These are phyloP conservation scores for Chaetomiaceae sp. DNA, from an alignment of 2,329 filamentous ascomycete species.

Conservation along the genomic window DNA sequence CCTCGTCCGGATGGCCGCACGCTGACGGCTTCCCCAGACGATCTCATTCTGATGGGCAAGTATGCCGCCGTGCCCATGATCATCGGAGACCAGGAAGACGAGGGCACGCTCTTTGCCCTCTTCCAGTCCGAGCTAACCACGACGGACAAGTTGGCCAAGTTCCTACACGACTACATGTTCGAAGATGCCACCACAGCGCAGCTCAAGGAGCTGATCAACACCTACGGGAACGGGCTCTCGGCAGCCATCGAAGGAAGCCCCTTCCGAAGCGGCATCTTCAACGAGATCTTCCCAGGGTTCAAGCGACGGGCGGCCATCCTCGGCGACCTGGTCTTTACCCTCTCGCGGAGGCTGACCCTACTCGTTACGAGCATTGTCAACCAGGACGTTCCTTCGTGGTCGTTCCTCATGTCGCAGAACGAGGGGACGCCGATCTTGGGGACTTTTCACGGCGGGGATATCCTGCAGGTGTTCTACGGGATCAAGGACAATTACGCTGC, in stretches of 20 bases:
- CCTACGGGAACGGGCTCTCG: slow-evolving; percentile 57
- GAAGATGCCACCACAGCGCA: slow-evolving; percentile 44
- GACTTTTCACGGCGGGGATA: slow-evolving; percentile 70
- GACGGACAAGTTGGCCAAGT: slow-evolving; percentile 54
- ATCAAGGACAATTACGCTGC: slow-evolving; percentile 58
- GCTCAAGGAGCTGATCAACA: slow-evolving; percentile 53
- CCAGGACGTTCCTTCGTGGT: slow-evolving; percentile 62
- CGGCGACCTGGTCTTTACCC: slow-evolving; percentile 69
- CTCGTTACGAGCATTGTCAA: slow-evolving; percentile 45
- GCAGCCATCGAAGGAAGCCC: neutral
- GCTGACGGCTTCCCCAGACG: slow-evolving; percentile 59
- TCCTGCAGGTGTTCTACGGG: slow-evolving; percentile 65
- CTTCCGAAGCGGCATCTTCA: slow-evolving; percentile 38
- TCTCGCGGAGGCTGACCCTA: slow-evolving; percentile 56
- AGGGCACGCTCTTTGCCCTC: slow-evolving; percentile 70
- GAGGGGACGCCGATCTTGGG: slow-evolving; percentile 67
- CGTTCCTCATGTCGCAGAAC: slow-evolving; percentile 68
- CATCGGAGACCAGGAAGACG: slow-evolving; percentile 72
- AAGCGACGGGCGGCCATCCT: slow-evolving; percentile 71
- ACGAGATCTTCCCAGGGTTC: slow-evolving; percentile 70
- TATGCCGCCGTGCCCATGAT: slow-evolving; percentile 47
- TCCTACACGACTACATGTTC: slow-evolving; percentile 59
- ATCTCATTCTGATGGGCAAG: slow-evolving; percentile 46
- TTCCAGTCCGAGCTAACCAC: slow-evolving; percentile 65
- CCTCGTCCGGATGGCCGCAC: slow-evolving; percentile 65